A percentile compares a stretch with the other conserved stretches of the same genome.
phyloP scores from a whole-genome alignment of 495 filamentous ascomycete species.

The Hypoxylon lienhwacheense region DNA sequence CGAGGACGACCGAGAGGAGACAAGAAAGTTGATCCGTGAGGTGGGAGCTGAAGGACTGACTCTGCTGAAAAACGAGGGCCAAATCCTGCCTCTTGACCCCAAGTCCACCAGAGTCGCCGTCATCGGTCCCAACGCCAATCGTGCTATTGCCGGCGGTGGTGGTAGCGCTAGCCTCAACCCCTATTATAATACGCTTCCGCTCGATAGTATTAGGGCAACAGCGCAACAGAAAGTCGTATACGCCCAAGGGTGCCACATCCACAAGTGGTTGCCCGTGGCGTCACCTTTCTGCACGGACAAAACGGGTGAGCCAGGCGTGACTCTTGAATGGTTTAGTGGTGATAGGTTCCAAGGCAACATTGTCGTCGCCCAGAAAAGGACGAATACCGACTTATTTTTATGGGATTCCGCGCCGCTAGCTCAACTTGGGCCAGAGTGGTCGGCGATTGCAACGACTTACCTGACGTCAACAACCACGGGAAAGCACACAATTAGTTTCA shows the following conservation, averaged over 20 bases:
- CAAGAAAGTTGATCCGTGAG: constrained; percentile 66
- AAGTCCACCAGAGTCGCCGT: constrained; percentile 65
- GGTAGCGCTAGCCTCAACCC: constrained; percentile 78
- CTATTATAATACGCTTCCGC: constrained; percentile 69
- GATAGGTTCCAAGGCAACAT: constrained; percentile 63
- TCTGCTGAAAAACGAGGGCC: constrained; percentile 74
- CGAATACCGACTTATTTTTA: constrained; percentile 65
- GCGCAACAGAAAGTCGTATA: constrained; percentile 54
- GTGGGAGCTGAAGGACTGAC: constrained; percentile 74
- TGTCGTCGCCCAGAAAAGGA: constrained; percentile 54
- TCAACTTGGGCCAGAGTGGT: constrained; percentile 62
- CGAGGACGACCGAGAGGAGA: constrained; percentile 65
- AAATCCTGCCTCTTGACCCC: constrained; percentile 66
- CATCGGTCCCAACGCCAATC: constrained; percentile 81
- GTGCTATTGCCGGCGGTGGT: constrained; percentile 77
- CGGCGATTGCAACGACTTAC: constrained; percentile 59
- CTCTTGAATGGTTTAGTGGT: constrained; percentile 64
- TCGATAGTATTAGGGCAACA: constrained; percentile 55
- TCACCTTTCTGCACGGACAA: constrained; percentile 59
- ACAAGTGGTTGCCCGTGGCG: constrained; percentile 67
- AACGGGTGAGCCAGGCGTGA: constrained; percentile 59
- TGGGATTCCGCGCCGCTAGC: constrained; percentile 67
- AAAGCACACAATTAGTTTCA: constrained; percentile 74
- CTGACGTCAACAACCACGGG: constrained; percentile 58
- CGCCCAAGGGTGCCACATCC: constrained; percentile 59